These are phyloP conservation scores for Austroboletus novae-zelandiae DNA, from an alignment of 1,284 basidiomycete genomes.

Conservation along the genomic window DNA sequence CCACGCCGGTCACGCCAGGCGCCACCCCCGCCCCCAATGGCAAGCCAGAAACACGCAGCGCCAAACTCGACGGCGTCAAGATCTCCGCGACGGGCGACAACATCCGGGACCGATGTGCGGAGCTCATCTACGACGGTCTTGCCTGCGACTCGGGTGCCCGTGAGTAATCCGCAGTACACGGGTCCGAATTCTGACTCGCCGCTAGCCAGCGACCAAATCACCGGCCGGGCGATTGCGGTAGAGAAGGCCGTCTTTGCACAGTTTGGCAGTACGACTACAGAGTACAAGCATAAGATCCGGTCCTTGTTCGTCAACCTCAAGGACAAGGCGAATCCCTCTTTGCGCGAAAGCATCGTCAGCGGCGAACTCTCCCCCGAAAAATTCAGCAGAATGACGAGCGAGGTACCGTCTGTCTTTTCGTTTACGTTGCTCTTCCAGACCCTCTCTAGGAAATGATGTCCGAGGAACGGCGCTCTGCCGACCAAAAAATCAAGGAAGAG, in stretches of 20 bases:
- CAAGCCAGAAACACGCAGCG: conserved; percentile 50
- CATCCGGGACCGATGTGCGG: conserved; percentile 85
- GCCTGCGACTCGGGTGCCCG: conserved; percentile 82
- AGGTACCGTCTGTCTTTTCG: conserved; percentile 44
- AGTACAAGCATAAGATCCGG: conserved; percentile 82
- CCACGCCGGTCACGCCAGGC: conserved; percentile 11
- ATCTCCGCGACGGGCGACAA: conserved; percentile 61
- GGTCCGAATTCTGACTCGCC: not conserved
- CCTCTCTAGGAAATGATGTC: conserved; percentile 86
- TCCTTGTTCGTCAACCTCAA: conserved; percentile 91
- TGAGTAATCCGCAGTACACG: conserved; percentile 44
- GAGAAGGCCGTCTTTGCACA: conserved; percentile 57
- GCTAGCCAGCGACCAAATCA: conserved; percentile 62
- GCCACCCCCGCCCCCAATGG: conserved; percentile 43
- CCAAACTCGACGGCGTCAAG: conserved; percentile 69
- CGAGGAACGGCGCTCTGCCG: conserved; percentile 83
- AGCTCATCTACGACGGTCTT: conserved; percentile 90
- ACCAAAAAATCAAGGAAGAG: conserved; percentile 80
- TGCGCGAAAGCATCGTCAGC: conserved; percentile 82
- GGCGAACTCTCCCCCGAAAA: conserved; percentile 72
- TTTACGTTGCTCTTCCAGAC: not conserved
- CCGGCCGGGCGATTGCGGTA: conserved; percentile 55
- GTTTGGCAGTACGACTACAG: conserved; percentile 43
- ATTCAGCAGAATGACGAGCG: conserved; percentile 81
- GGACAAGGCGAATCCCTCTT: conserved; percentile 89